These are phyloP conservation scores for Calonectria leucothoes DNA, from an alignment of 2,329 filamentous ascomycete species.

Conservation along the genomic window DNA sequence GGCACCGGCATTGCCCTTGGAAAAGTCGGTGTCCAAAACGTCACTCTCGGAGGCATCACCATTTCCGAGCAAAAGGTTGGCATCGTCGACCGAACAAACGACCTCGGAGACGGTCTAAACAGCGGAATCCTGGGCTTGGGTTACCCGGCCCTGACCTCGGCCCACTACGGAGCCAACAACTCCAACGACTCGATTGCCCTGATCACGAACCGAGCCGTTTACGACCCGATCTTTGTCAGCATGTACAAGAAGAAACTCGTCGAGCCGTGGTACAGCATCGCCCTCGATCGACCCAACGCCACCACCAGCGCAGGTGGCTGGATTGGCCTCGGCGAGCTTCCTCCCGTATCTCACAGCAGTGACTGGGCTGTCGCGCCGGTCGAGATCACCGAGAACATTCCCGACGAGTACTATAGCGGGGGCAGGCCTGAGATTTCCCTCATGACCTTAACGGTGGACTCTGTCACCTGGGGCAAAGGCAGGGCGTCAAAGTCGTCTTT, in stretches of 20 bases:
- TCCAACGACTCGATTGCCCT: slow-evolving; percentile 10
- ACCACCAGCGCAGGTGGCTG: slow-evolving; percentile 28
- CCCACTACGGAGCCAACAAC: slow-evolving; percentile 24
- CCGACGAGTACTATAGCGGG: slow-evolving; percentile 17
- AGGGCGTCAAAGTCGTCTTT: not conserved
- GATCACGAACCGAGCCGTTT: slow-evolving; percentile 22
- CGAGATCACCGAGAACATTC: slow-evolving; percentile 34
- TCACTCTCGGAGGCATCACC: slow-evolving; percentile 35
- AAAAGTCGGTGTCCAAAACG: slow-evolving; percentile 25
- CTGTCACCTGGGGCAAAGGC: slow-evolving; percentile 20
- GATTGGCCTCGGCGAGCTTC: slow-evolving; percentile 34
- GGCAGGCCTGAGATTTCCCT: slow-evolving; percentile 25
- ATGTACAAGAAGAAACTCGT: slow-evolving; percentile 29
- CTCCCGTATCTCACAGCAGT: slow-evolving; percentile 24
- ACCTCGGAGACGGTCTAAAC: slow-evolving; percentile 29
- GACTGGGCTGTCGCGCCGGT: slow-evolving; percentile 28
- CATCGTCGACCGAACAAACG: slow-evolving; percentile 32
- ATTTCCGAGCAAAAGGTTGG: slow-evolving; percentile 32
- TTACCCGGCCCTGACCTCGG: slow-evolving; percentile 34
- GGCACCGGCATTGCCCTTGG: slow-evolving; percentile 34
- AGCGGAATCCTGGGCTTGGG: slow-evolving; percentile 39
- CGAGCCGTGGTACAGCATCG: slow-evolving; percentile 37
- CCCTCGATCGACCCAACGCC: slow-evolving; percentile 28
- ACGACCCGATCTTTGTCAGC: slow-evolving; percentile 29
- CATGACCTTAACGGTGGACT: slow-evolving; percentile 31